A percentile compares a stretch with the other conserved stretches of the same genome.
Evolutionary conservation across 805 yeast species (phyloP).

Genomic region (Zygotorulaspora florentina): DNA sequence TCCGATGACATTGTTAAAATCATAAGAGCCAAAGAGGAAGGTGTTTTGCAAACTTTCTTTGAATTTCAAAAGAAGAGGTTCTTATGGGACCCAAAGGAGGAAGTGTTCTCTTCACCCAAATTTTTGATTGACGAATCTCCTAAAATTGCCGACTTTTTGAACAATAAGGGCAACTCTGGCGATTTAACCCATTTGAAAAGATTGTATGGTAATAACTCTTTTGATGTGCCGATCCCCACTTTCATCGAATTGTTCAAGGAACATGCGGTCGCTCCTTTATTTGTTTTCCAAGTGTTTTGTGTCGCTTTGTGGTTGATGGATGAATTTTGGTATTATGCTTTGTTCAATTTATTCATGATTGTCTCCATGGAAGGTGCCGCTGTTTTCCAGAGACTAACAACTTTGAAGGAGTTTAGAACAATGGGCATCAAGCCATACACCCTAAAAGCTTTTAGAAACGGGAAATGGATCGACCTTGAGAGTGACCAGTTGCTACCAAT

Average conservation of each 20-base stretch:
- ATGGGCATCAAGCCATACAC: conserved; percentile 95
- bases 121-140: conserved; percentile 60
- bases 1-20: conserved; percentile 73
- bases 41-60: conserved; percentile 64
- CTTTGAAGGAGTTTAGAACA: conserved; percentile 91
- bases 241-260: conserved; percentile 88
- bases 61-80: conserved; percentile 90
- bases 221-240: conserved; percentile 94
- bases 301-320: conserved; percentile 95
- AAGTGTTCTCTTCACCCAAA: conserved; percentile 73
- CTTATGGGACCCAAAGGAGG: conserved; percentile 52
- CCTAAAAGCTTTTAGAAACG: conserved; percentile 66
- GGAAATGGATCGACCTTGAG: conserved; percentile 62
- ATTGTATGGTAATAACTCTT: conserved; percentile 76
- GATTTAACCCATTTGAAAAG: conserved; percentile 48
- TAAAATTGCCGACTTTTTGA: conserved; percentile 52
- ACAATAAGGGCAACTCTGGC: conserved; percentile 51
- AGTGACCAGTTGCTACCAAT: conserved; percentile 84
- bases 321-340: conserved; percentile 93
- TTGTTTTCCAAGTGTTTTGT: conserved; percentile 93
- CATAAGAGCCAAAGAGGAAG: conserved; percentile 49
- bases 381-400: conserved; percentile 90
- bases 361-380: conserved; percentile 91
- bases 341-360: conserved; percentile 87
- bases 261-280: conserved; percentile 97